A percentile compares a stretch with the other conserved stretches of the same genome.
phyloP scores from a whole-genome alignment of 768 basidiomycete species.

The Pleurotus sapidus region DNA sequence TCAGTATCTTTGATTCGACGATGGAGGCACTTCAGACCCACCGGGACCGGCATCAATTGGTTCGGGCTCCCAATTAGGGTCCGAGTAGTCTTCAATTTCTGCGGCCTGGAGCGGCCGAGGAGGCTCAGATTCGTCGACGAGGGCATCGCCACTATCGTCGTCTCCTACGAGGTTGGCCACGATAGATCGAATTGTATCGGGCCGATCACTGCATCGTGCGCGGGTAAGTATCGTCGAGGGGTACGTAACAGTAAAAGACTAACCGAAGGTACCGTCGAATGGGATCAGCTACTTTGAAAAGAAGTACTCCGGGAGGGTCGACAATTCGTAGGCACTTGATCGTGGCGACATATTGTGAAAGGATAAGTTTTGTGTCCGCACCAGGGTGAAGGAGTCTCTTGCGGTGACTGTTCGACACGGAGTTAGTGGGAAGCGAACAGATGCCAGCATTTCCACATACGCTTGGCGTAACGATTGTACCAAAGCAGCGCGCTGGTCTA shows the following conservation, averaged over 20 bases:
- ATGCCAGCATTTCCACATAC: slow-evolving; percentile 39
- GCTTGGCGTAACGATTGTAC: slow-evolving; percentile 77
- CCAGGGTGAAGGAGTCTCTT: slow-evolving; percentile 93
- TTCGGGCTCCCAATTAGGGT: slow-evolving; percentile 94
- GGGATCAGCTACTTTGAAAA: slow-evolving; percentile 93
- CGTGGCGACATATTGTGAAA: slow-evolving; percentile 87
- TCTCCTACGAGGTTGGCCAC: slow-evolving; percentile 90
- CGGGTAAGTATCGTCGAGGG: background rate
- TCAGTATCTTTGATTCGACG: background rate
- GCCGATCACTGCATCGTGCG: slow-evolving; percentile 55
- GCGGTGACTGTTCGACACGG: slow-evolving; percentile 53
- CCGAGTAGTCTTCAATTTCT: slow-evolving; percentile 83
- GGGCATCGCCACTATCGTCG: slow-evolving; percentile 73
- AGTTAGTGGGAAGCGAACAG: slow-evolving; percentile 5
- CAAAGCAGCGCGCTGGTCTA: slow-evolving; percentile 75
- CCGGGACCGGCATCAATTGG: slow-evolving; percentile 96
- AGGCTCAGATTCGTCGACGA: slow-evolving; percentile 84
- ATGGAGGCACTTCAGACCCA: slow-evolving; percentile 28
- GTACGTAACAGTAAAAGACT: background rate
- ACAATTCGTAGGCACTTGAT: slow-evolving; percentile 89
- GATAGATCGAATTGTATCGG: slow-evolving; percentile 93
- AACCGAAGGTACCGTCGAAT: slow-evolving; percentile 88
- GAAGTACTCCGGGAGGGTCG: slow-evolving; percentile 88
- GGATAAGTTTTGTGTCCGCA: slow-evolving; percentile 88
- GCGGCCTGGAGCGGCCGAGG: slow-evolving; percentile 71